Evolutionary conservation across 371 early-diverging fungal genomes (phyloP).

Genomic region (Cokeromyces recurvatus): DNA sequence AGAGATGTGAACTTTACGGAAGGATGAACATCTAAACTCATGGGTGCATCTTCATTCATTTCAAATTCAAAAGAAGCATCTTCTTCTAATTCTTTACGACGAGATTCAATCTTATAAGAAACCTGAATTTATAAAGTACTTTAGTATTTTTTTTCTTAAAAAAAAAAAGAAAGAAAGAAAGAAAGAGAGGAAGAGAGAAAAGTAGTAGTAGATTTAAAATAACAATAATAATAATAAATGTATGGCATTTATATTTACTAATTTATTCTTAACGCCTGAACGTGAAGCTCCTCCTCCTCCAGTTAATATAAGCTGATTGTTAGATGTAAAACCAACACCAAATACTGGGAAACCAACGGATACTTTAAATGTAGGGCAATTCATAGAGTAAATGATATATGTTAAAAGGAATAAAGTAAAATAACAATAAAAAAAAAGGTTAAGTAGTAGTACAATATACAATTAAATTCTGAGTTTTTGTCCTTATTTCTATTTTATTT

Average conservation of each 20-base stretch:
- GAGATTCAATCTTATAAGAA: constrained; percentile 50
- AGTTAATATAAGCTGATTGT: constrained; percentile 56
- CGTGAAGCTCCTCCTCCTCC: constrained; percentile 72
- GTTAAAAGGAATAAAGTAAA: too few species aligned
- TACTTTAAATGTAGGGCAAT: constrained; percentile 37
- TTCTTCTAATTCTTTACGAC: constrained; percentile 43
- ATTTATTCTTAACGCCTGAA: constrained; percentile 67
- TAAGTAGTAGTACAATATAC: too few species aligned
- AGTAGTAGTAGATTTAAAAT: too few species aligned
- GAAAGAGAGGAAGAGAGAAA: too few species aligned
- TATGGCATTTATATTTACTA: constrained; percentile 37
- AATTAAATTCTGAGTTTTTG: too few species aligned
- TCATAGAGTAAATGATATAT: too few species aligned
- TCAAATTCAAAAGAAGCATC: constrained; percentile 48
- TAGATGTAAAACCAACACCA: constrained; percentile 54
- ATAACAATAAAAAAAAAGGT: too few species aligned
- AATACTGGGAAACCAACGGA: constrained; percentile 61
- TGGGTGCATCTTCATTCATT: constrained; percentile 68
- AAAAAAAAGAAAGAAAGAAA: neutral
- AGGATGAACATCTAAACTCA: constrained; percentile 65
- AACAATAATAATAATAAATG: too few species aligned
- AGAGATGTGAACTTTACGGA: too few species aligned
- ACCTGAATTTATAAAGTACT: constrained; percentile 23
- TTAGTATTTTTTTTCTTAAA: neutral
- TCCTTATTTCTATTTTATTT: too few species aligned